Conservation (phyloP, 768 basidiomycete genomes). For the Boletus reticulatus region DNA sequence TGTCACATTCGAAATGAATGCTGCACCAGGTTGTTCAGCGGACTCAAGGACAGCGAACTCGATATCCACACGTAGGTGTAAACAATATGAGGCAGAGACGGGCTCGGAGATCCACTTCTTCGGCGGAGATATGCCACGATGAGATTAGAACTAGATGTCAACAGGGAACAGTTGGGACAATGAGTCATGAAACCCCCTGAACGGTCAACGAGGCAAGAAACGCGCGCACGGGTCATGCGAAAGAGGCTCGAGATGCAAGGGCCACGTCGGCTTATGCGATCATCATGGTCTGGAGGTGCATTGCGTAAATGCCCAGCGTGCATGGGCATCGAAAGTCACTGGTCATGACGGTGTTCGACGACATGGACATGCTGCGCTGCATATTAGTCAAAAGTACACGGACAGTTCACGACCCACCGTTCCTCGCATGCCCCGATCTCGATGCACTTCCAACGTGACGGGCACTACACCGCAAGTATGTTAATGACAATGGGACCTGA, state of each 20-base stretch:
- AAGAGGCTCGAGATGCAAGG: background rate
- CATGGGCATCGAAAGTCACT: background rate
- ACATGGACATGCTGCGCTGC: background rate
- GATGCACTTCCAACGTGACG: background rate
- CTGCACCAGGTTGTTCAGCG: background rate
- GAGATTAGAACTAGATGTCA: background rate
- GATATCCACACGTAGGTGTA: background rate
- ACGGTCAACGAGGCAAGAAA: background rate
- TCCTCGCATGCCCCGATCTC: background rate
- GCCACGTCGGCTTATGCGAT: background rate
- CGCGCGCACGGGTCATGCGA: background rate
- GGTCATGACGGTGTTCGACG: background rate
- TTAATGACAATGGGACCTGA: background rate
- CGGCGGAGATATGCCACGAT: constrained; percentile 18
- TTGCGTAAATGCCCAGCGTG: background rate
- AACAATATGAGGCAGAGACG: background rate
- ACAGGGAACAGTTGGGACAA: background rate
- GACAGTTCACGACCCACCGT: background rate
- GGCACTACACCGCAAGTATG: background rate
- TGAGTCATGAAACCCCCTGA: background rate
- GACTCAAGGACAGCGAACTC: background rate
- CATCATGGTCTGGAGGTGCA: background rate
- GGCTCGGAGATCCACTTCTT: constrained; percentile 8
- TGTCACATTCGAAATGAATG: background rate
- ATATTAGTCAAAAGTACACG: background rate